Evolutionary conservation across 2,329 filamentous ascomycete genomes (phyloP), one percentile per base, ranked within the genome.

Genomic region (Aspergillus fructus): DNA sequence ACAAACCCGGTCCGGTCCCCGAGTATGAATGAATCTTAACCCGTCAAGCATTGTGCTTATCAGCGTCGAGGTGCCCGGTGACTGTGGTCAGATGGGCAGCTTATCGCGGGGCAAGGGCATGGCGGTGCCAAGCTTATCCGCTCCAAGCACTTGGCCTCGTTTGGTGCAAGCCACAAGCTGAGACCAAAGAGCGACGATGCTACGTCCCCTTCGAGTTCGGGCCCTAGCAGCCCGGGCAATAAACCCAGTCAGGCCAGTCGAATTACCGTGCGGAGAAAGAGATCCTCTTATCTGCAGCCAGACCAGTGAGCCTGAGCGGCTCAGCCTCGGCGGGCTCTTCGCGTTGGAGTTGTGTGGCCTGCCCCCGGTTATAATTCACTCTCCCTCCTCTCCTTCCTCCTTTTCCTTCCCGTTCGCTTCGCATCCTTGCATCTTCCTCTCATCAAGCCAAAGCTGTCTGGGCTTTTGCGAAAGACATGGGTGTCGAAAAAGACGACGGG

Each of bases 401-500:
- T 19, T 39, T 19, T 23, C 15, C 33, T 33, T 33, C 48, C 34
- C 13, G 19, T 49, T 53, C 19, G 40, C 17, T 23, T 49, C 40
- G 21, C 34, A 3, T 27, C 37, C 13, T 7, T 34, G 45, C 21
- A 13, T 46, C 21, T 5, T 51, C 21, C 45, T 17, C 40, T 50
- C 48, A 8, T 45, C 7, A n/a, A 37, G 42, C 12, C 40, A 21
- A 30, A 3, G 49, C 37, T 43, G 39, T 45, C 51, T 41, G 21
- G 17, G 8, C 17, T 13, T 45, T 23, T 17, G 9, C 30, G 19
- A 6, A 21, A 43, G 53, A 47, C 3, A 56, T 64, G 56, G 56
- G 59, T 9, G 40, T 12, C 17, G 52, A 60, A 39, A 62, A 66
- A 64, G 55, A 62, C 17, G 64, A 70, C 41, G 66, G 62, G n/a